Evolutionary conservation across 805 yeast species (phyloP), one percentile per base, ranked within the genome.

Genomic region (Sungouiella thailandica): DNA sequence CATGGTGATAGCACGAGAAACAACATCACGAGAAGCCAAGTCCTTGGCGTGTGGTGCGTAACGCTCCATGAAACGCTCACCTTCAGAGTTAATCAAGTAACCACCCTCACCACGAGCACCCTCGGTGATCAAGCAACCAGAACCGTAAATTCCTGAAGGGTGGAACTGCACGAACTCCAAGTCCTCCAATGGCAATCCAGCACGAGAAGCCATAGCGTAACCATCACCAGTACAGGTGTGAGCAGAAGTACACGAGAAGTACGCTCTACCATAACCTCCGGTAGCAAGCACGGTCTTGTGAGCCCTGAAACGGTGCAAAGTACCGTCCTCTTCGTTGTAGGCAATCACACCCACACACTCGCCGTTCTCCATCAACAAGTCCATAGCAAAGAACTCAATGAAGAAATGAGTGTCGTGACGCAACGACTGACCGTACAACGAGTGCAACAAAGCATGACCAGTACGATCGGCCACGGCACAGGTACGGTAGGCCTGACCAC

Each of bases 31-130:
- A 43, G 95, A 88, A 39, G 98, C 98, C 64, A 90, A 75, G 70
- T 90, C 98, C 74, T 90, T 93, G 49, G 97, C 97, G 35, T 89
- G 83, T 47, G 98, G 98, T 37, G 98, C 98, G 60, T 90, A 90
- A 68, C 98, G 83, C 74, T 90, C 98, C 98, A 90, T 90, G 67
- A 90, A 90, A 67, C 98, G 82, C 73, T 90, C 98, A 76, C 98
- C 98, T 70, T 93, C 95, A 49, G 88, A 78, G 77, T 90, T 90
- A 46, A 90, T 75, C 62, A 90, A 74, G 77, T 78, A 93, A 46
- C 98, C 98, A 79, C 98, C 98, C 74, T 93, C 98, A 77, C 98
- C 98, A 75, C 98, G 84, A 49, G 97, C 95, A 72, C 98, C 98
- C 70, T 93, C 98, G 37, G 98, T 93, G 63, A 93, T 93, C 72